Conservation (phyloP, 1,284 basidiomycete species). For the Trichosporon faecale region DNA sequence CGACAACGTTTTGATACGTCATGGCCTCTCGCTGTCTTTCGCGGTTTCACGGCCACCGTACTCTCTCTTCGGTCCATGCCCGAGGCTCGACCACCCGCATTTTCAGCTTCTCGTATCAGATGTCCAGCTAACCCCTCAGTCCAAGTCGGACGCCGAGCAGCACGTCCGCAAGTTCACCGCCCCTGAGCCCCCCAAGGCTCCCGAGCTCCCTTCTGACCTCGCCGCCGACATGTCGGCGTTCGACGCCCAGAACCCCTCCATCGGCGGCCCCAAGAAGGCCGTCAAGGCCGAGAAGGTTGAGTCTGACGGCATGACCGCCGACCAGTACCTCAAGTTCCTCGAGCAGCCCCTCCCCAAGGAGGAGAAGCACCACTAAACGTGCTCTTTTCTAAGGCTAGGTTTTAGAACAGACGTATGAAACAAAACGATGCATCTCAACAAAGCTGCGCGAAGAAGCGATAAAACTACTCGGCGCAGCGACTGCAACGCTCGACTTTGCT, state of each 20-base stretch:
- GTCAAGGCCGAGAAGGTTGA: constrained; percentile 38
- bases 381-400: constrained; percentile 4
- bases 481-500: not conserved
- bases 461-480: not conserved
- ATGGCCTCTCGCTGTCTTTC: not conserved
- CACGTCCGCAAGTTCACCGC: constrained; percentile 69
- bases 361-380: constrained; percentile 53
- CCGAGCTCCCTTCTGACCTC: constrained; percentile 70
- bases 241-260: constrained; percentile 68
- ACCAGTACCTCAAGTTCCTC: constrained; percentile 59
- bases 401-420: constrained; percentile 4
- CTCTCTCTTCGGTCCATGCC: not conserved
- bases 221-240: constrained; percentile 77
- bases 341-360: constrained; percentile 59
- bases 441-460: constrained; percentile 7
- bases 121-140: constrained; percentile 54
- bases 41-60: not conserved
- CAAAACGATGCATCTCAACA: constrained; percentile 8
- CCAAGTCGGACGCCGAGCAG: constrained; percentile 78
- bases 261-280: constrained; percentile 51
- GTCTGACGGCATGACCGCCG: constrained; percentile 56
- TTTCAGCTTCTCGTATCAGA: not conserved
- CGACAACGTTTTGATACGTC: not conserved
- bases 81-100: not conserved
- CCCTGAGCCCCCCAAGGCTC: constrained; percentile 66